Percentiles rank a stretch among this genome's conserved stretches.
Evolutionary conservation across 768 basidiomycete genomes (phyloP).

Genomic region (Leucocoprinus leucothites): DNA sequence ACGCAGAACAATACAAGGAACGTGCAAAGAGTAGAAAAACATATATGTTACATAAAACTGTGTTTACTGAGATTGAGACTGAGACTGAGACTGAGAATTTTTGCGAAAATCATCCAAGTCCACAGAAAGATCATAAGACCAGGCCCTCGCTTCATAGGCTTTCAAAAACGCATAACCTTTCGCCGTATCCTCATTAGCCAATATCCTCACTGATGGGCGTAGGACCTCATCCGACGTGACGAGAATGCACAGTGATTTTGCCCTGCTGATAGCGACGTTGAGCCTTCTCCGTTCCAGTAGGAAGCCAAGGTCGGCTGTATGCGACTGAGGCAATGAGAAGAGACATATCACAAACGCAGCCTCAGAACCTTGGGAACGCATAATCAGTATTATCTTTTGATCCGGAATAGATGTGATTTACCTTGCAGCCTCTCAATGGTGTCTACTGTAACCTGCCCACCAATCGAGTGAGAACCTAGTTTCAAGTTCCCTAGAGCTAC

Average conservation of each 20-base stretch:
- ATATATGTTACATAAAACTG: background rate
- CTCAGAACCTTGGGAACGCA: constrained; percentile 38
- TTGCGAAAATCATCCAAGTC: constrained; percentile 29
- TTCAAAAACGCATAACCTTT: constrained; percentile 48
- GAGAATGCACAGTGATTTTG: constrained; percentile 47
- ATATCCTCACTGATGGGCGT: constrained; percentile 39
- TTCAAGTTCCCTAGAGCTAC: constrained; percentile 16
- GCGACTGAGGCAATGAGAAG: constrained; percentile 40
- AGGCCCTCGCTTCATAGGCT: constrained; percentile 48
- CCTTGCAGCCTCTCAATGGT: constrained; percentile 52
- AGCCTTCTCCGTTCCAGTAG: constrained; percentile 45
- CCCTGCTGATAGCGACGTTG: constrained; percentile 53
- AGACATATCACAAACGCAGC: constrained; percentile 52
- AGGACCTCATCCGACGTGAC: constrained; percentile 42
- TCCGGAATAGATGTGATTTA: constrained; percentile 10
- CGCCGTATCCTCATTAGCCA: constrained; percentile 40
- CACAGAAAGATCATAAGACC: constrained; percentile 36
- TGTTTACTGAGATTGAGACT: background rate
- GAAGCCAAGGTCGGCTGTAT: constrained; percentile 36
- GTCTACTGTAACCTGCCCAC: constrained; percentile 38
- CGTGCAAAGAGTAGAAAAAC: background rate
- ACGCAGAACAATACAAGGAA: no score
- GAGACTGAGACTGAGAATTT: background rate
- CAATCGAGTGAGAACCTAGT: background rate
- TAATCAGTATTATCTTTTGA: background rate